Conservation (phyloP, 2,329 filamentous ascomycete species). For the Ophidiomyces ophidiicola region DNA sequence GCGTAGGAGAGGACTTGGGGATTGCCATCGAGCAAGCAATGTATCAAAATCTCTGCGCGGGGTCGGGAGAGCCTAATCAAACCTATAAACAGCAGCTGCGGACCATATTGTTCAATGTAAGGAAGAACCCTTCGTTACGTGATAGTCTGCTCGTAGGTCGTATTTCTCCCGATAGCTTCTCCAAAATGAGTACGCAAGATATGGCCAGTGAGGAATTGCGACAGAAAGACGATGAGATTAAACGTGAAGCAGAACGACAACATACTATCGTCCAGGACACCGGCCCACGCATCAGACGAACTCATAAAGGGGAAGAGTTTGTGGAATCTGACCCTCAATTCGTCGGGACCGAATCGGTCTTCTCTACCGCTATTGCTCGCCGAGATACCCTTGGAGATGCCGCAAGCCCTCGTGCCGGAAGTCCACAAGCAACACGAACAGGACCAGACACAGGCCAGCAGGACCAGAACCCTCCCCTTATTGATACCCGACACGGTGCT, state of each 20-base stretch:
- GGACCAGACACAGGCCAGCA: conserved; percentile 23
- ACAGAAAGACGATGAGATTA: conserved; percentile 44
- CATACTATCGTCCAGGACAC: conserved; percentile 68
- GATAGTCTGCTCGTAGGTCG: conserved; percentile 60
- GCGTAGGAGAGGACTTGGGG: conserved; percentile 56
- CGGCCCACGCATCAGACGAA: conserved; percentile 69
- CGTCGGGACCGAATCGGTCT: conserved; percentile 37
- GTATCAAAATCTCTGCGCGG: conserved; percentile 41
- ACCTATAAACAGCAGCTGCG: conserved; percentile 55
- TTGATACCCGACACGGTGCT: conserved; percentile 29
- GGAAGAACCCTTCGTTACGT: conserved; percentile 70
- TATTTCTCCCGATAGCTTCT: conserved; percentile 61
- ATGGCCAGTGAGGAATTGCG: conserved; percentile 88
- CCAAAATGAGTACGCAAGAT: conserved; percentile 79
- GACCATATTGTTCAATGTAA: conserved; percentile 72
- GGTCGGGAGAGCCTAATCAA: conserved; percentile 41
- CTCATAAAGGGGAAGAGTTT: conserved; percentile 89
- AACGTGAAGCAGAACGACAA: conserved; percentile 45
- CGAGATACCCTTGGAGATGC: conserved; percentile 25
- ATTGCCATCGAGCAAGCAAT: conserved; percentile 66
- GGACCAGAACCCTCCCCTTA: conserved; percentile 20
- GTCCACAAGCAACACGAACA: conserved; percentile 2
- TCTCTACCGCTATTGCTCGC: conserved; percentile 36
- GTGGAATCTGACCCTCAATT: conserved; percentile 58
- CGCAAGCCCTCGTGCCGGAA: conserved; percentile 16